Evolutionary conservation across 441 rosid genomes (phyloP).

Genomic region (Codiaeum variegatum): DNA sequence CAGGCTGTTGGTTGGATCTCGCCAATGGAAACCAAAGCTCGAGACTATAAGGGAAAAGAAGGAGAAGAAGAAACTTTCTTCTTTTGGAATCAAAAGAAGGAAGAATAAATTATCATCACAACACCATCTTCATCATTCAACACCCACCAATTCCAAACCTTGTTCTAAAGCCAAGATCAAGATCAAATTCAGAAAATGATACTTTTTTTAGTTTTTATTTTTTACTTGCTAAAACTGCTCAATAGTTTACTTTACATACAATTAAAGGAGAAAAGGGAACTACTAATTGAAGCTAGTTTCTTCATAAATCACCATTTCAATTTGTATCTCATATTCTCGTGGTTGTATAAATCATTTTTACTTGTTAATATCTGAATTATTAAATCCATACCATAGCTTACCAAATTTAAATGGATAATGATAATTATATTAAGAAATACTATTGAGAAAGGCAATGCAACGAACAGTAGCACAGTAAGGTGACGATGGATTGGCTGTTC

Average conservation of each 20-base stretch:
- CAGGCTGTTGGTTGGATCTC: constrained; percentile 44
- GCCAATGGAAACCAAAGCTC: constrained; percentile 80
- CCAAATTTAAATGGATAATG: too few relatives aligned
- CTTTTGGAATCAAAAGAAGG: constrained; percentile 47
- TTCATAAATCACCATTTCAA: background rate
- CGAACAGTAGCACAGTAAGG: too few relatives aligned
- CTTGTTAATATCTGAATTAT: too few relatives aligned
- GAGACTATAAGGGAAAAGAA: constrained; percentile 60
- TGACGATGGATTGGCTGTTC: too few relatives aligned
- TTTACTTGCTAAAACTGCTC: constrained; percentile 10
- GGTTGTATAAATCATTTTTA: background rate
- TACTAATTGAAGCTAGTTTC: background rate
- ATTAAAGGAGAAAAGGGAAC: background rate
- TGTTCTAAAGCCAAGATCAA: constrained; percentile 33
- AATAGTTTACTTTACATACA: background rate
- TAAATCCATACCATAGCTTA: too few relatives aligned
- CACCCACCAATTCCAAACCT: constrained; percentile 8
- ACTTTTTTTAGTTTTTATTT: background rate
- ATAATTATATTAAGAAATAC: too few relatives aligned
- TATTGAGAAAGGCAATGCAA: too few relatives aligned
- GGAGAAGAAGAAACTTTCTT: constrained; percentile 37
- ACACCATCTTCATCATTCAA: constrained; percentile 6
- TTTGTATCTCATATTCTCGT: background rate
- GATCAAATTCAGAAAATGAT: constrained; percentile 32
- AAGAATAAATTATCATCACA: constrained; percentile 27